Evolutionary conservation across 2,329 filamentous ascomycete genomes (phyloP), one percentile per base, ranked within the genome.

Genomic region (Claviceps maximensis): DNA sequence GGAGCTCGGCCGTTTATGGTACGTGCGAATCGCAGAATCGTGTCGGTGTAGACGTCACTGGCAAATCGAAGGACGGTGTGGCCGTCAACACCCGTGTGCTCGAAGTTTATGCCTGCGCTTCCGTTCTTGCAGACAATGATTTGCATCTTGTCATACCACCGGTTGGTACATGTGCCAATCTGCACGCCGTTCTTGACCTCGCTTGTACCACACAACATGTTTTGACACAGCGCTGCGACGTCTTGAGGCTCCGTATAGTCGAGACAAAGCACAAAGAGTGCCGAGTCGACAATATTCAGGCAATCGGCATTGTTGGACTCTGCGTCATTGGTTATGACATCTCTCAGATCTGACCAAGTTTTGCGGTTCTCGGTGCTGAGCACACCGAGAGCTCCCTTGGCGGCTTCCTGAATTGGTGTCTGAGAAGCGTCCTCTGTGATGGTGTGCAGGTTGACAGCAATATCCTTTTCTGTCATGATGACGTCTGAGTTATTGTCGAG

Each of bases 101-200:
- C 93, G 62, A 98, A 97, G 71, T 98, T 98, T 80, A 98, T 97
- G 6, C 93, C 93, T 0, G 93, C 93, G 64, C 89, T 95, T 54
- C 93, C 93, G 69, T 97, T 98, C 72, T 95, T 95, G 76, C 93
- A 97, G 50, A 98, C 93, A 52, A 98, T 97, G 57, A 98, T 96
- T 66, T 98, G 93, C 48, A 98, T 76, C 73, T 98, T 98, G 71
- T 98, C 93, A 64, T 98, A 98, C 93, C 93, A 98, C 56, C 93
- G 79, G 69, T 98, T 98, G 15, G 91, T 96, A 71, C 93, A 98
- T 2, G 93, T 97, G 31, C 93, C 93, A 46, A 96, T 89, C 69
- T 98, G 93, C 2, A 98, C 87, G 4, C 93, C 93, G 64, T 86
- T 87, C 62, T 95, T 87, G 13, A 97, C 84, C 63, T 93, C 84